Evolutionary conservation across 1,284 basidiomycete genomes (phyloP).

Genomic region (Fomitopsis schrenkii): DNA sequence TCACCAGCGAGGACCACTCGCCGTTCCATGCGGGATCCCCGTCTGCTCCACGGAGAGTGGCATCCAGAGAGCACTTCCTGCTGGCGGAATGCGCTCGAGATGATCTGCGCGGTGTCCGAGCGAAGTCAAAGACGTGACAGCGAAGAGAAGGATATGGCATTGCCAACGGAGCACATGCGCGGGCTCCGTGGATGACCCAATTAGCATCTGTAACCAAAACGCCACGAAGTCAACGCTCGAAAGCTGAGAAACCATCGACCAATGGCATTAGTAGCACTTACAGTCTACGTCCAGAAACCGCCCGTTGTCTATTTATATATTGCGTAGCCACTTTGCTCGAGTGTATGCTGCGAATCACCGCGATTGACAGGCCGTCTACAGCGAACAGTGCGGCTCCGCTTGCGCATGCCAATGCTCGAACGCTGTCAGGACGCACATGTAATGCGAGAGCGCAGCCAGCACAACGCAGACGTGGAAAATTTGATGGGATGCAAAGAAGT

Average conservation of each 20-base stretch:
- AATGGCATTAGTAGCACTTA: not conserved
- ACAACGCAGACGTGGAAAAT: slow-evolving; percentile 87
- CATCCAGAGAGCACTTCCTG: not conserved
- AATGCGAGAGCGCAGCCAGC: slow-evolving; percentile 75
- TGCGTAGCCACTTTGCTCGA: not conserved
- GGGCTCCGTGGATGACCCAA: not conserved
- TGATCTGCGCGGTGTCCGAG: not conserved
- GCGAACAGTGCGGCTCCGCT: slow-evolving; percentile 13
- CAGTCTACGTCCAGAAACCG: not conserved
- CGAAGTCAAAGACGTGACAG: not conserved
- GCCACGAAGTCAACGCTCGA: not conserved
- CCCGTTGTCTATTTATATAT: not conserved
- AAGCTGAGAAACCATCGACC: not conserved
- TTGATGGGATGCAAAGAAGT: slow-evolving; percentile 78
- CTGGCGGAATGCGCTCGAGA: not conserved
- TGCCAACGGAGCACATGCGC: not conserved
- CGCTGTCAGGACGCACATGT: slow-evolving; percentile 52
- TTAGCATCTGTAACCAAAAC: not conserved
- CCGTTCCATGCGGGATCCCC: not conserved
- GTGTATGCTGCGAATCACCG: not conserved
- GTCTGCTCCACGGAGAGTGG: not conserved
- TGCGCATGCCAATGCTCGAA: slow-evolving; percentile 54
- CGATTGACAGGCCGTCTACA: not conserved
- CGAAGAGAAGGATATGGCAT: not conserved
- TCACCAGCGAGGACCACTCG: not conserved